Conservation (phyloP, 768 basidiomycete species). For the Kwoniella sp. region DNA sequence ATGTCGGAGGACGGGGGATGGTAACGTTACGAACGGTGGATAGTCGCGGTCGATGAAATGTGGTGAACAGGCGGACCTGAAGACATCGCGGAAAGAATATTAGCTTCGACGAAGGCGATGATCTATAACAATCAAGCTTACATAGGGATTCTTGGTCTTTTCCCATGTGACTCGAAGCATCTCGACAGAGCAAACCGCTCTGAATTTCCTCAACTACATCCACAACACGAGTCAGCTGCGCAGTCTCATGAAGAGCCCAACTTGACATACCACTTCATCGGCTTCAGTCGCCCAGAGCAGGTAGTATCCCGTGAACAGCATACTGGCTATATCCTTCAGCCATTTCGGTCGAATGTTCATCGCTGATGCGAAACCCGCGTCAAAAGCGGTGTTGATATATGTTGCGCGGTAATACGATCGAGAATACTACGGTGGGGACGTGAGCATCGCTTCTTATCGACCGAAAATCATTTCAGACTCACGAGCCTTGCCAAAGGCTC, state of each 20-base stretch:
- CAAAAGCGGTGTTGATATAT: slow-evolving; percentile 91
- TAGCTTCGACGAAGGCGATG: background rate
- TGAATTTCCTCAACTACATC: slow-evolving; percentile 77
- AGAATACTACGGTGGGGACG: slow-evolving; percentile 66
- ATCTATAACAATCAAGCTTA: slow-evolving; percentile 55
- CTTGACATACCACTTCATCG: slow-evolving; percentile 82
- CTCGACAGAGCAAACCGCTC: slow-evolving; percentile 92
- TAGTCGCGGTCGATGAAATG: slow-evolving; percentile 64
- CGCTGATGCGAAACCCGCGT: slow-evolving; percentile 95
- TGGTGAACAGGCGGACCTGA: slow-evolving; percentile 70
- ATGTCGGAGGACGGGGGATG: slow-evolving; percentile 77
- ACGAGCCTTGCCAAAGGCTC: slow-evolving; percentile 89
- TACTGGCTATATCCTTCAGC: slow-evolving; percentile 81
- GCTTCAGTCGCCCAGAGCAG: slow-evolving; percentile 85
- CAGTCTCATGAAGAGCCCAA: background rate
- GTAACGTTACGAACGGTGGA: slow-evolving; percentile 72
- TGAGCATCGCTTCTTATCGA: background rate
- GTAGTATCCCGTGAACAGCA: slow-evolving; percentile 87
- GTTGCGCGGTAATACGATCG: slow-evolving; percentile 93
- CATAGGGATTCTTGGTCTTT: slow-evolving; percentile 92
- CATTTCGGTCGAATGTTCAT: slow-evolving; percentile 90
- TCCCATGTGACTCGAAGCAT: slow-evolving; percentile 97
- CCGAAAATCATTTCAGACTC: slow-evolving; percentile 48
- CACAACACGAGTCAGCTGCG: background rate
- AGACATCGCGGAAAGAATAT: background rate